Conservation (phyloP, 148 eudicot species). For the Heliamphora exappendiculata region DNA sequence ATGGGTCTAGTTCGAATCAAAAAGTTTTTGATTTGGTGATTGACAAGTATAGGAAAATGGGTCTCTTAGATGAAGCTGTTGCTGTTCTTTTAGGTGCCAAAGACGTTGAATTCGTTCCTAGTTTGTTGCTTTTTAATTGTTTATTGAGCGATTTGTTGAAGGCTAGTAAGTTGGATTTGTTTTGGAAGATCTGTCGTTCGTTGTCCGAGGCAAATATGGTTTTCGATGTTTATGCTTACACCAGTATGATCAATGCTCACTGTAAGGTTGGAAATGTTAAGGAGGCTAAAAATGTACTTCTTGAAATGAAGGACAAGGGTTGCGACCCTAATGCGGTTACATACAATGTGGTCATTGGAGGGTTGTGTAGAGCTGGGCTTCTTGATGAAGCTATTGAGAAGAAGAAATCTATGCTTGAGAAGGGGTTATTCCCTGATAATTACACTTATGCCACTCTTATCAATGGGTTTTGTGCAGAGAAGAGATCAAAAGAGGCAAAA, state of each 20-base stretch:
- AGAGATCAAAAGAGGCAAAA: constrained; percentile 51
- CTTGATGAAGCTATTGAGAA: constrained; percentile 61
- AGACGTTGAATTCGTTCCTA: constrained; percentile 34
- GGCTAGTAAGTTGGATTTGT: constrained; percentile 46
- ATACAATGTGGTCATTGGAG: constrained; percentile 66
- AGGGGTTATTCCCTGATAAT: constrained; percentile 50
- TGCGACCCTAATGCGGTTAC: constrained; percentile 58
- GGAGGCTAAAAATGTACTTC: constrained; percentile 44
- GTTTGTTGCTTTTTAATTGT: constrained; percentile 60
- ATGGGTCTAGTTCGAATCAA: constrained; percentile 20
- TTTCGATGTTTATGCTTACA: constrained; percentile 63
- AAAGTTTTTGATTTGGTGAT: constrained; percentile 54
- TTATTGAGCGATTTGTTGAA: constrained; percentile 63
- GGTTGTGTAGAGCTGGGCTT: constrained; percentile 51
- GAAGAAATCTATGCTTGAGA: constrained; percentile 51
- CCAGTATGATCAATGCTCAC: constrained; percentile 57
- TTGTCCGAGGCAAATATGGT: constrained; percentile 39
- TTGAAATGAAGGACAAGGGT: constrained; percentile 59
- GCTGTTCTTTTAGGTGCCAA: constrained; percentile 37
- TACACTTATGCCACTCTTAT: constrained; percentile 60
- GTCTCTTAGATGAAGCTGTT: constrained; percentile 50
- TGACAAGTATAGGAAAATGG: constrained; percentile 55
- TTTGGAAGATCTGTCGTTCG: constrained; percentile 60
- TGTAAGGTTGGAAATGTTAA: constrained; percentile 62
- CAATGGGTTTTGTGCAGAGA: constrained; percentile 56